phyloP scores from a whole-genome alignment of 2,329 filamentous ascomycete species.

The Sclerotinia subarctica region DNA sequence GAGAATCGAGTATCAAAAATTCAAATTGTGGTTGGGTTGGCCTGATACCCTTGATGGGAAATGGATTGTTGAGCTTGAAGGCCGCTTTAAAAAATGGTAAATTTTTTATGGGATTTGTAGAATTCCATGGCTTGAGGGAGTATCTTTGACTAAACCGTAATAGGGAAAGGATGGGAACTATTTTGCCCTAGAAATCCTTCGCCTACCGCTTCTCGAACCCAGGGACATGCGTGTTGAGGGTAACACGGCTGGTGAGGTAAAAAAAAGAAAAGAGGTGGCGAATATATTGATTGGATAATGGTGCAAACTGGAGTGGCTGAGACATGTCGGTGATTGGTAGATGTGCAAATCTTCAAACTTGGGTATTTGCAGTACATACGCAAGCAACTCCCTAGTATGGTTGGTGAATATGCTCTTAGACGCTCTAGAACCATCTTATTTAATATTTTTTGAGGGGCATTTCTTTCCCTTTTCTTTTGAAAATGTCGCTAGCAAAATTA shows the following conservation, averaged over 20 bases:
- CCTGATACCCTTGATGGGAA: conserved; percentile 14
- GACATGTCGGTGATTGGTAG: background rate
- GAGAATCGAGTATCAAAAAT: background rate
- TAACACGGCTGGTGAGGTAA: background rate
- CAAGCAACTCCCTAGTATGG: background rate
- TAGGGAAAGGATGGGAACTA: background rate
- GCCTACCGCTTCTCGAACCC: background rate
- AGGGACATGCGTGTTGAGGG: background rate
- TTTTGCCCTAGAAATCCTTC: background rate
- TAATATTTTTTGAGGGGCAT: background rate
- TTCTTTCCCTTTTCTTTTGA: background rate
- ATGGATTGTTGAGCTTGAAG: conserved; percentile 11
- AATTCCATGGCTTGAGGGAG: conserved; percentile 18
- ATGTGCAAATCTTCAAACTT: conserved; percentile 1
- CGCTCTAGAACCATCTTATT: background rate
- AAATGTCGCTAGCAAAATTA: background rate
- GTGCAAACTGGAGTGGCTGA: background rate
- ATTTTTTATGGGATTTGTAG: conserved; percentile 20
- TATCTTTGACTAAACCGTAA: conserved; percentile 3
- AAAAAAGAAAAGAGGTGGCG: conserved; percentile 5
- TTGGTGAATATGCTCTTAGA: background rate
- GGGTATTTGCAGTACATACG: background rate
- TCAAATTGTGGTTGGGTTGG: conserved; percentile 5
- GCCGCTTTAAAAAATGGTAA: conserved; percentile 20
- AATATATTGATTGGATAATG: conserved; percentile 7